Conservation (phyloP, 2,329 filamentous ascomycete genomes). For the Phyllosticta capitalensis region DNA sequence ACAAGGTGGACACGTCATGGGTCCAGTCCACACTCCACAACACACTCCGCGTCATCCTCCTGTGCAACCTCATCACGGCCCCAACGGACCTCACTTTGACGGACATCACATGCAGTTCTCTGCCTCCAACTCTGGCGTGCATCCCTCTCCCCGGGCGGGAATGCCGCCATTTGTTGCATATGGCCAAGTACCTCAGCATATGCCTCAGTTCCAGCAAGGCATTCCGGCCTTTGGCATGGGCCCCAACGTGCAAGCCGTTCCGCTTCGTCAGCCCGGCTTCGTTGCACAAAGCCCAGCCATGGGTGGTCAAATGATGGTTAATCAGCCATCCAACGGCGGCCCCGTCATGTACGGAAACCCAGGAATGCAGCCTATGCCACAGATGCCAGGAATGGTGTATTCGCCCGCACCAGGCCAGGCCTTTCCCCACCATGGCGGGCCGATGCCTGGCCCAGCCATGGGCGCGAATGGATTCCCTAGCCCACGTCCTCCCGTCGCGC, state of each 20-base stretch:
- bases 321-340: constrained; percentile 54
- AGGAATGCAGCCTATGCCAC: constrained; percentile 50
- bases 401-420: constrained; percentile 56
- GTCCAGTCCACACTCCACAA: constrained; percentile 60
- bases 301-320: constrained; percentile 71
- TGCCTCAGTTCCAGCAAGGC: constrained; percentile 42
- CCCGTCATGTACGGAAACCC: constrained; percentile 64
- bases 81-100: constrained; percentile 61
- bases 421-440: constrained; percentile 52
- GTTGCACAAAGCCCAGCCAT: constrained; percentile 63
- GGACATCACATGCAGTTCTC: constrained; percentile 82
- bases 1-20: constrained; percentile 58
- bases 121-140: constrained; percentile 67
- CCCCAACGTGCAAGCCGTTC: constrained; percentile 60
- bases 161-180: constrained; percentile 62
- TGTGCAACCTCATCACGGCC: constrained; percentile 60
- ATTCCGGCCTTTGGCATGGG: constrained; percentile 59
- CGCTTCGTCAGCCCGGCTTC: constrained; percentile 65
- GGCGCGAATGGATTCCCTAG: constrained; percentile 77
- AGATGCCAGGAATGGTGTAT: constrained; percentile 49
- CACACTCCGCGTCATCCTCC: constrained; percentile 72
- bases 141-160: constrained; percentile 67
- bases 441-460: constrained; percentile 40
- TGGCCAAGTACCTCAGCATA: constrained; percentile 52
- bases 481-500: constrained; percentile 64